A percentile compares a stretch with the other conserved stretches of the same genome.
Evolutionary conservation across 2,329 filamentous ascomycete genomes (phyloP).

Genomic region (Fusarium sp.): DNA sequence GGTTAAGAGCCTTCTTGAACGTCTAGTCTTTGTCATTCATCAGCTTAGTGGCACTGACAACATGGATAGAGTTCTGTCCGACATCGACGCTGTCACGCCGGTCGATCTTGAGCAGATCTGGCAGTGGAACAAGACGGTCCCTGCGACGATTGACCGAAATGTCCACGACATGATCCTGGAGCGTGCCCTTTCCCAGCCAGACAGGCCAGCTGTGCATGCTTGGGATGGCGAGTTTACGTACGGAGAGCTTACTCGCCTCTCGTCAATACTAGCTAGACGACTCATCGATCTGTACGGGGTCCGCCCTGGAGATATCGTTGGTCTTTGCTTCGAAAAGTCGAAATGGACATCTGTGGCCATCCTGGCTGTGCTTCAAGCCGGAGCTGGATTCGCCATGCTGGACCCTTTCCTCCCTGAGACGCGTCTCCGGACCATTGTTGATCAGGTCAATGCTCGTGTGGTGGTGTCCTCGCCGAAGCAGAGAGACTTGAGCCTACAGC

Average conservation of each 20-base stretch:
- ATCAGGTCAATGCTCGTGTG: neutral
- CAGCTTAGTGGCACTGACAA: neutral
- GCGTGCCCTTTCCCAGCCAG: constrained; percentile 12
- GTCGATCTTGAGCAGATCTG: constrained; percentile 12
- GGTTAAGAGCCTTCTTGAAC: neutral
- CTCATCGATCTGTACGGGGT: constrained; percentile 14
- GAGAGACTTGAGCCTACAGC: neutral
- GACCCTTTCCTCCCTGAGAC: constrained; percentile 52
- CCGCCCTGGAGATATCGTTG: constrained; percentile 3
- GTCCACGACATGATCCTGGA: constrained; percentile 39
- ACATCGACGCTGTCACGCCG: neutral
- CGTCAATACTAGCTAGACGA: neutral
- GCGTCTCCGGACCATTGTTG: neutral
- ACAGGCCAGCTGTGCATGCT: constrained; percentile 29
- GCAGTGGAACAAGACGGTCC: constrained; percentile 31
- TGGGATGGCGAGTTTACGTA: constrained; percentile 46
- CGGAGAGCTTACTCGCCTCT: constrained; percentile 1
- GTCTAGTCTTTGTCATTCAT: neutral
- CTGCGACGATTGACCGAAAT: constrained; percentile 9
- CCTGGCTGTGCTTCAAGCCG: constrained; percentile 50
- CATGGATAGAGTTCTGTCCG: neutral
- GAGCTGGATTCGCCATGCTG: constrained; percentile 46
- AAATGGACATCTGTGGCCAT: constrained; percentile 40
- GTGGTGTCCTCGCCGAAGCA: neutral
- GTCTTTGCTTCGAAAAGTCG: constrained; percentile 25